A percentile compares a stretch with the other conserved stretches of the same genome.
Evolutionary conservation across 805 yeast species (phyloP).

Genomic region (Candida methanosorbosa): DNA sequence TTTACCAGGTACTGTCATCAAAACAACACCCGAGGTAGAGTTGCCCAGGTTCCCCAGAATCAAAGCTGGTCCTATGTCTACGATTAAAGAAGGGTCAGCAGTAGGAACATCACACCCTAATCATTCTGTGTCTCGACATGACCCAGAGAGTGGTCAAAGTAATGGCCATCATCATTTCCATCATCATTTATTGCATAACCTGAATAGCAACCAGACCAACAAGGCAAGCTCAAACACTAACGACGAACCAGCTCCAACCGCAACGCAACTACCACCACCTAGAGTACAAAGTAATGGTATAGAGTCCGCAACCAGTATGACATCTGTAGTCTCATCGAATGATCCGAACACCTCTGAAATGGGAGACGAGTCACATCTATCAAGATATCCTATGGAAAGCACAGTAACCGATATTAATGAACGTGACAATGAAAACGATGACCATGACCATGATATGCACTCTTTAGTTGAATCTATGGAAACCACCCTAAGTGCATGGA

Average conservation of each 20-base stretch:
- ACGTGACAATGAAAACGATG: neutral
- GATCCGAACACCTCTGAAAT: neutral
- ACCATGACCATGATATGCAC: neutral
- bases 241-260: neutral
- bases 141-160: neutral
- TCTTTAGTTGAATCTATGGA: neutral
- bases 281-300: neutral
- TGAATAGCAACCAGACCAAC: neutral
- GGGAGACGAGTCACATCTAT: neutral
- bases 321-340: too few species aligned
- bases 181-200: neutral
- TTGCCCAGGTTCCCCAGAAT: slow-evolving; percentile 30
- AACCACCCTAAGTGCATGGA: neutral
- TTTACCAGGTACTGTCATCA: slow-evolving; percentile 26
- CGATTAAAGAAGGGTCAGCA: neutral
- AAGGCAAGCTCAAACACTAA: neutral
- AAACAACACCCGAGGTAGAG: slow-evolving; percentile 15
- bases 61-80: too few species aligned
- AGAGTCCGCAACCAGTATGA: too few species aligned
- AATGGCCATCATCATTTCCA: neutral
- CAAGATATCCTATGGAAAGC: too few species aligned
- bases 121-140: neutral
- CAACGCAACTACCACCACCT: neutral
- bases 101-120: neutral
- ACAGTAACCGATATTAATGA: too few species aligned